Evolutionary conservation across 1,284 basidiomycete genomes (phyloP), one percentile per base, ranked within the genome.

Genomic region (Trichosporon sp.): DNA sequence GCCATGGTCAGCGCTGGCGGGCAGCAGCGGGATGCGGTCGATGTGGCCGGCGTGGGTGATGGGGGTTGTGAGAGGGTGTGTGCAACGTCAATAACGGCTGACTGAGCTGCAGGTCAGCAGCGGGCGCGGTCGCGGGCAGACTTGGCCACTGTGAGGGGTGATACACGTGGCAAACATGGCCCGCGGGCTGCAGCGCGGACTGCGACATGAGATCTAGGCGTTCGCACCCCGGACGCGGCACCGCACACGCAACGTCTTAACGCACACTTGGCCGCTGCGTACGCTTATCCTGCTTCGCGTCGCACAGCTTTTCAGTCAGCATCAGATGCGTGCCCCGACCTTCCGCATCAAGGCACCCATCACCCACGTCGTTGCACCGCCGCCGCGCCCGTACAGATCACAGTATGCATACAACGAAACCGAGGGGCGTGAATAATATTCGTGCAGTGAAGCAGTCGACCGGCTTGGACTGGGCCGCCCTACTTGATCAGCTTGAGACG

Each of bases 401-500:
- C 60, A 62, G 31, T 18, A 34, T 34, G 42, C 21, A 44, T 25
- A 65, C 29, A 51, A 51, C 31, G 6, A 51, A 64, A 23, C 15
- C 25, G 25, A 21, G 21, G 38, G 29, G 27, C 9, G 21, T 56
- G 53, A n/a, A 31, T 31, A 7, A 32, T 18, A 29, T 56, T 18
- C 44, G 44, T 6, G 44, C 4, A 12, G 27, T 29, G 5, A 8
- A 58, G 31, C 13, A 1, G 53, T 34, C 5, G 34, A 5, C 34
- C 34, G 34, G 12, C 34, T 6, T 6, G 34, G n/a, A n/a, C 34
- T 34, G 34, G 21, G 38, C 11, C 47, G 11, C n/a, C 15, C 68
- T 77, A 82, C 71, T 75, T 76, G 74, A 83, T 83, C 67, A 75
- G 74, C 73, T 77, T 80, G 58, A 84, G 74, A 65, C 79, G 78